phyloP scores from a whole-genome alignment of 1,139 yeast species.

The Zhuliangozyma parablackwelliae region DNA sequence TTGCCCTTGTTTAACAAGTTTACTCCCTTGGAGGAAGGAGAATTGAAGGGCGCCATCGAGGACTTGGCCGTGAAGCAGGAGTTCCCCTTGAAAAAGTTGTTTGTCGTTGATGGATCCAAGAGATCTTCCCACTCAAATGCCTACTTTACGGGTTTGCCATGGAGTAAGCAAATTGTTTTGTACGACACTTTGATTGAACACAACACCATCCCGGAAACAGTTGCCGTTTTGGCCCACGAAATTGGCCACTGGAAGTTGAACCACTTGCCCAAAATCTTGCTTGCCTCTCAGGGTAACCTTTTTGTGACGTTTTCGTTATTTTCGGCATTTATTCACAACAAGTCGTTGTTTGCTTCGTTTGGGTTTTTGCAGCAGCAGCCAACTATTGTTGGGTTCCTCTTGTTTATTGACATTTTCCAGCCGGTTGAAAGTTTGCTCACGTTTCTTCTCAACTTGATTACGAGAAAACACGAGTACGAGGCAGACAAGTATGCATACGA shows the following conservation, averaged over 20 bases:
- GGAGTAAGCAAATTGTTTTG: slow-evolving; percentile 92
- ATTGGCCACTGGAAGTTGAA: slow-evolving; percentile 95
- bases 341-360: slow-evolving; percentile 70
- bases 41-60: slow-evolving; percentile 78
- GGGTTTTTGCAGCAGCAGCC: slow-evolving; percentile 71
- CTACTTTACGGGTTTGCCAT: slow-evolving; percentile 90
- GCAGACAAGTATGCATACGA: slow-evolving; percentile 84
- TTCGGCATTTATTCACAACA: slow-evolving; percentile 74
- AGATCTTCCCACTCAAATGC: slow-evolving; percentile 97
- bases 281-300: slow-evolving; percentile 60
- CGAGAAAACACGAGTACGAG: slow-evolving; percentile 86
- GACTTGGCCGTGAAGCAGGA: slow-evolving; percentile 66
- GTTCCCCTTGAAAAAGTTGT: slow-evolving; percentile 82
- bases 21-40: slow-evolving; percentile 87
- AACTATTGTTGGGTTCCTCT: slow-evolving; percentile 70
- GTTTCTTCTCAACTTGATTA: slow-evolving; percentile 62
- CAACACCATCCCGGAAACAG: slow-evolving; percentile 72
- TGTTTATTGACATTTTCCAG: slow-evolving; percentile 68
- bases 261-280: slow-evolving; percentile 72
- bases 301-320: slow-evolving; percentile 66
- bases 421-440: slow-evolving; percentile 72
- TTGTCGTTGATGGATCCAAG: slow-evolving; percentile 90
- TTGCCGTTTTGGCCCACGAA: slow-evolving; percentile 95
- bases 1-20: slow-evolving; percentile 91
- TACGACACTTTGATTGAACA: slow-evolving; percentile 86